Evolutionary conservation across 1,284 basidiomycete genomes (phyloP), one percentile per base, ranked within the genome.

Genomic region (Thecaphora thlaspeos): DNA sequence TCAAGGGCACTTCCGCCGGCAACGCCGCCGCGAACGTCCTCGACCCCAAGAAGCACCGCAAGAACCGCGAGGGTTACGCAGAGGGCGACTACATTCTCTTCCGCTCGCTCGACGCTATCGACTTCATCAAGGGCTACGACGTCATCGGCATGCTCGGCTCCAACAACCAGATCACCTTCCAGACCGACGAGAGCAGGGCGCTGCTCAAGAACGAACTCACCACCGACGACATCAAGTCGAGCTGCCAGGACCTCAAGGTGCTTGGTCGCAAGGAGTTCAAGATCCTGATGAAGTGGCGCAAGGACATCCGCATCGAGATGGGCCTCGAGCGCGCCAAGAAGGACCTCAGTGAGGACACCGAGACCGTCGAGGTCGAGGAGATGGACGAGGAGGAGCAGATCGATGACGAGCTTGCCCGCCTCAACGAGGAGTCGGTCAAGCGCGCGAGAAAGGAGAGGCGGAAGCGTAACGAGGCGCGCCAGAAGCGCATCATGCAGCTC

Each of bases 191-290:
- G 0, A 89, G 71, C 55, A 90, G 38, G 88, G 93, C 78, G 91
- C 50, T 71, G 17, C 95, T 81, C 89, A 88, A 81, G 81, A 49
- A 68, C 7, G 49, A 57, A 14, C 51, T 53, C 4, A 77, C 75
- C 12, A 89, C 87, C 3, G 77, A 82, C 0, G 94, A 98, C 58
- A 82, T 98, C 62, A 84, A 86, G 73, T 83, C 84, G 26, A 92
- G 90, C 77, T 89, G 88, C 61, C 84, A 88, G 22, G 95, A 99
- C 82, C 82, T 99, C 64, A 97, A 96, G 79, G 93, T 99, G 4
- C 82, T 99, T 32, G 95, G 95, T 42, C 97, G 96, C 80, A 88
- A 92, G 45, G 95, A 99, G 74, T 99, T 98, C 82, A 96, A 96
- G 79, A 79, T 84, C 11, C 80, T 99, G 55, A 83, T 98, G 59